Conservation (phyloP, 2,329 filamentous ascomycete genomes). For the Chalaropsis ovoidea region DNA sequence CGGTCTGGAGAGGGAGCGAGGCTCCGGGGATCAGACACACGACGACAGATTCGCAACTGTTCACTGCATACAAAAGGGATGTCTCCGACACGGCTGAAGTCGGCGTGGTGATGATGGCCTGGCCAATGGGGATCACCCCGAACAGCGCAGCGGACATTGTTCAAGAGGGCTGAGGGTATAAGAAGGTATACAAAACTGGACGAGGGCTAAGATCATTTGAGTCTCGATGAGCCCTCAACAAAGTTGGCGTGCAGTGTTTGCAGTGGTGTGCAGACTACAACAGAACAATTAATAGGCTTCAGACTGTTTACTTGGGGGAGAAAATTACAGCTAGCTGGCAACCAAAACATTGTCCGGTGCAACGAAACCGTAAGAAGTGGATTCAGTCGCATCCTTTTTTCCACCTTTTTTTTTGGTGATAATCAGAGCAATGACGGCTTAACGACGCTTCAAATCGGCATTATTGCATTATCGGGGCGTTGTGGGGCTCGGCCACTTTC, state of each 20-base stretch:
- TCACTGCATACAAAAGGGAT: slow-evolving; percentile 47
- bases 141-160: slow-evolving; percentile 42
- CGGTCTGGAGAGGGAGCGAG: slow-evolving; percentile 60
- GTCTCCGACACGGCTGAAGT: slow-evolving; percentile 44
- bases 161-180: neutral
- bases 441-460: neutral
- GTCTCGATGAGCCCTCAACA: neutral
- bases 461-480: slow-evolving; percentile 12
- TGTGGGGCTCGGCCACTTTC: neutral
- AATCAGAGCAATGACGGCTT: neutral
- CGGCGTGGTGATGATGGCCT: slow-evolving; percentile 46
- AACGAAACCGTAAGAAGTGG: neutral
- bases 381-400: neutral
- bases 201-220: neutral
- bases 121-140: slow-evolving; percentile 51
- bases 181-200: neutral
- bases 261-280: neutral
- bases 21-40: slow-evolving; percentile 79
- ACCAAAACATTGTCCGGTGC: neutral
- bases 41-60: slow-evolving; percentile 59
- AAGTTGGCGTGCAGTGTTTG: neutral
- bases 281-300: neutral
- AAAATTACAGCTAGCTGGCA: neutral
- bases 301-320: neutral
- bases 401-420: too few relatives aligned